Percentiles rank a stretch among this genome's conserved stretches.
These are phyloP conservation scores for Rosa persica DNA, from an alignment of 306 rosid genomes.

Conservation along the genomic window DNA sequence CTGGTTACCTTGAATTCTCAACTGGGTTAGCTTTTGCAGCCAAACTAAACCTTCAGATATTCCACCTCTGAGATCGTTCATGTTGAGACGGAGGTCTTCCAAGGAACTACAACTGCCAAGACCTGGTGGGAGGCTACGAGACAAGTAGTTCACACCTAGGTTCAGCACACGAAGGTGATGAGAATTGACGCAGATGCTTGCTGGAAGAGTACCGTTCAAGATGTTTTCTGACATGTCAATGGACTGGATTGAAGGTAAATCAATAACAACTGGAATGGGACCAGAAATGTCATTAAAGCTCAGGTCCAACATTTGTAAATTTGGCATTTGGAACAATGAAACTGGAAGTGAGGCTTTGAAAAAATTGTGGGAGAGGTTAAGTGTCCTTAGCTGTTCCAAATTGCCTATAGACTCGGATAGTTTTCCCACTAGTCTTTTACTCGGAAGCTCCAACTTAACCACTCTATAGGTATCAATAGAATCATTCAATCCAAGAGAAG, in stretches of 20 bases:
- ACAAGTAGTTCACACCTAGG: conserved; percentile 12
- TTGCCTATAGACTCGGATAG: conserved; percentile 21
- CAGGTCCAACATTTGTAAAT: conserved; percentile 28
- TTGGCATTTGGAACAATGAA: conserved; percentile 15
- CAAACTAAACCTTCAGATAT: conserved; percentile 6
- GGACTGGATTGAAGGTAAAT: conserved; percentile 17
- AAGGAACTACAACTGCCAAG: conserved; percentile 18
- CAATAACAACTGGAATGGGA: background rate
- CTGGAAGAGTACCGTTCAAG: conserved; percentile 7
- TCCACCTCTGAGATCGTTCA: conserved; percentile 7
- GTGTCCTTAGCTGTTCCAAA: conserved; percentile 22
- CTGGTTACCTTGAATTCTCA: conserved; percentile 24
- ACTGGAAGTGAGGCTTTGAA: conserved; percentile 7
- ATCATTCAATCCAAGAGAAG: background rate
- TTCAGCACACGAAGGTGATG: background rate
- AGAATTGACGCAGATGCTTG: conserved; percentile 17
- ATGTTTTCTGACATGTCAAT: conserved; percentile 22
- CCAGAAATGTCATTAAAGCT: conserved; percentile 23
- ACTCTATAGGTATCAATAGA: conserved; percentile 8
- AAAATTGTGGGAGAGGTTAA: conserved; percentile 30
- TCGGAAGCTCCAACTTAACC: conserved; percentile 25
- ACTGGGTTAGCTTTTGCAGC: background rate
- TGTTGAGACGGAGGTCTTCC: background rate
- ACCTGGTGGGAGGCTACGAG: conserved; percentile 16
- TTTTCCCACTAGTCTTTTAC: background rate